phyloP scores from a whole-genome alignment of 345 rosid genomes.

The Passiflora organensis region DNA sequence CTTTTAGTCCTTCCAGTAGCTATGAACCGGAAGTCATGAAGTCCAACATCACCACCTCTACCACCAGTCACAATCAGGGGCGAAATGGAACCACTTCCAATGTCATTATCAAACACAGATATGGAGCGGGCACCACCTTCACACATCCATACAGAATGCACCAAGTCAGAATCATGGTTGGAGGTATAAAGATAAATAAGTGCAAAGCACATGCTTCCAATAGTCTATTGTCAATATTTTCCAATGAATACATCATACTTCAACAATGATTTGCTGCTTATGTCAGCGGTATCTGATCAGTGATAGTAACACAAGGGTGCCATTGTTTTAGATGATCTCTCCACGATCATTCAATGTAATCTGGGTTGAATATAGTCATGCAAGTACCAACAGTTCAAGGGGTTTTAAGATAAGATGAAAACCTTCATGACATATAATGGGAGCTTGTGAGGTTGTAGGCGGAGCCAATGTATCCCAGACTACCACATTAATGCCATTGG shows the following conservation, averaged over 20 bases:
- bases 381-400: slow-evolving; percentile 1
- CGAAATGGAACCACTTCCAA: slow-evolving; percentile 85
- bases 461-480: slow-evolving; percentile 97
- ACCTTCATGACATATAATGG: slow-evolving; percentile 89
- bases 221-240: too few species aligned
- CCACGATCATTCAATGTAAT: not conserved
- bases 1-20: slow-evolving; percentile 80
- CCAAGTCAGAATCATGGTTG: slow-evolving; percentile 5
- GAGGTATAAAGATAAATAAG: not conserved
- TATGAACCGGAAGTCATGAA: slow-evolving; percentile 87
- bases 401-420: slow-evolving; percentile 10
- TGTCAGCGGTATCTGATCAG: too few species aligned
- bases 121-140: slow-evolving; percentile 92
- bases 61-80: slow-evolving; percentile 93
- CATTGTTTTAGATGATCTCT: too few species aligned
- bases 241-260: too few species aligned
- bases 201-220: not conserved
- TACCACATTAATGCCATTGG: slow-evolving; percentile 76
- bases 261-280: not conserved
- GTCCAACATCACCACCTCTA: slow-evolving; percentile 80
- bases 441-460: slow-evolving; percentile 76
- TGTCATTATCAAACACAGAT: slow-evolving; percentile 77
- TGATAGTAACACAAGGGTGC: too few species aligned
- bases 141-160: slow-evolving; percentile 4
- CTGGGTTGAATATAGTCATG: not conserved